Conservation (phyloP, 2,329 filamentous ascomycete genomes). For the Nectriaceae sp. region DNA sequence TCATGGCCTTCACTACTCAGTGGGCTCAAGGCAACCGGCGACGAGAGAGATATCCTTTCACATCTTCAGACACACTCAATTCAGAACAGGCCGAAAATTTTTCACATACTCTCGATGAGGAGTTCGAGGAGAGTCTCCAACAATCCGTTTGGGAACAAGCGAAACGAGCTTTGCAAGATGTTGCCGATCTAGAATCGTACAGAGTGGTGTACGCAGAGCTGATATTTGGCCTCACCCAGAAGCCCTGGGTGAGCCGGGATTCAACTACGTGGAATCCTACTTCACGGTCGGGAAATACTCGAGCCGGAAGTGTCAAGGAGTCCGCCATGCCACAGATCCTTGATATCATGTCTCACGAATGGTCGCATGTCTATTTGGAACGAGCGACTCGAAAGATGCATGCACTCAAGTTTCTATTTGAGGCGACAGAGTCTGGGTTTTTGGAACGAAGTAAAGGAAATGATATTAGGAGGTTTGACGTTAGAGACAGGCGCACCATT, state of each 20-base stretch:
- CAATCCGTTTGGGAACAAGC: constrained; percentile 39
- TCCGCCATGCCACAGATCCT: constrained; percentile 12
- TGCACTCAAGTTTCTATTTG: constrained; percentile 21
- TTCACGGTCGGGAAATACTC: background rate
- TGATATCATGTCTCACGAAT: constrained; percentile 22
- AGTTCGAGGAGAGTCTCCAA: constrained; percentile 40
- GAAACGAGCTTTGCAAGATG: constrained; percentile 33
- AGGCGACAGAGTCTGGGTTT: constrained; percentile 19
- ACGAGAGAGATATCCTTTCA: constrained; percentile 16
- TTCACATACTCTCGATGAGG: constrained; percentile 18
- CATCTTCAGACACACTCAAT: background rate
- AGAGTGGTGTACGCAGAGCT: constrained; percentile 40
- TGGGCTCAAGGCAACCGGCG: constrained; percentile 44
- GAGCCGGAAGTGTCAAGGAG: background rate
- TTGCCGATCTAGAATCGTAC: constrained; percentile 37
- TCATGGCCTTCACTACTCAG: constrained; percentile 54
- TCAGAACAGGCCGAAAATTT: constrained; percentile 11
- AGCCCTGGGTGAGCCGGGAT: constrained; percentile 15
- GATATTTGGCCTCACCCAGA: constrained; percentile 41
- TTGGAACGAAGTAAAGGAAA: constrained; percentile 3
- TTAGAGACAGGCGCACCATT: constrained; percentile 41
- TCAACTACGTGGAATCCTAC: background rate
- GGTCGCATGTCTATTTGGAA: constrained; percentile 23
- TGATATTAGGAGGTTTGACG: background rate
- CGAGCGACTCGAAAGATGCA: constrained; percentile 26